A percentile compares a stretch with the other conserved stretches of the same genome.
phyloP scores from a whole-genome alignment of 176 grass and related monocot species.

The Aegilops umbellulata region DNA sequence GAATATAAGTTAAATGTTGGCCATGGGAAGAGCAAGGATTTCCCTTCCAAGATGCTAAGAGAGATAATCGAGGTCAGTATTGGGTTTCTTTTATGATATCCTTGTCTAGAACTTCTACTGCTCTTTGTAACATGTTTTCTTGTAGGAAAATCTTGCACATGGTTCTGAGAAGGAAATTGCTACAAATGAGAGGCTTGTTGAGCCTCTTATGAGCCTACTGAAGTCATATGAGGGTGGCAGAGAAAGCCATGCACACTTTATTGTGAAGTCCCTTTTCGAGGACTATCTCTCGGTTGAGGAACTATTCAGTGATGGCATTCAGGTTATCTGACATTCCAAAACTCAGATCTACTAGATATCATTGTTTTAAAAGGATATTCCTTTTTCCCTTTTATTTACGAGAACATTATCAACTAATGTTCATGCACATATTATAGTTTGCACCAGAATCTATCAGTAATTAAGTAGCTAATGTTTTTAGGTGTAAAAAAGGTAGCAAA shows the following conservation, averaged over 20 bases:
- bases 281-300: conserved; percentile 89
- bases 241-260: conserved; percentile 83
- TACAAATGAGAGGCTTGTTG: conserved; percentile 88
- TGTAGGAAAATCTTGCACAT: conserved; percentile 60
- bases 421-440: neutral
- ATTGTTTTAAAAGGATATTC: conserved; percentile 12
- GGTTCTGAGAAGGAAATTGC: conserved; percentile 72
- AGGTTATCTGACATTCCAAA: conserved; percentile 42
- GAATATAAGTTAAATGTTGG: conserved; percentile 54
- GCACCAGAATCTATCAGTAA: neutral
- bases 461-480: neutral
- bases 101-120: neutral
- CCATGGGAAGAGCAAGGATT: conserved; percentile 55
- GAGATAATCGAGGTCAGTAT: conserved; percentile 70
- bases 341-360: neutral
- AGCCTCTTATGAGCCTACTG: conserved; percentile 72
- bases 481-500: neutral
- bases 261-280: conserved; percentile 88
- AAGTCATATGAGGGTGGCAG: conserved; percentile 94
- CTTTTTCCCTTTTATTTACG: neutral
- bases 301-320: conserved; percentile 88
- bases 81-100: neutral
- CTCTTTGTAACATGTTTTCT: conserved; percentile 27
- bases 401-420: neutral
- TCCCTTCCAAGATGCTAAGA: conserved; percentile 70